phyloP scores from a whole-genome alignment of 2,329 filamentous ascomycete species.

The Ceratocystis papillata region DNA sequence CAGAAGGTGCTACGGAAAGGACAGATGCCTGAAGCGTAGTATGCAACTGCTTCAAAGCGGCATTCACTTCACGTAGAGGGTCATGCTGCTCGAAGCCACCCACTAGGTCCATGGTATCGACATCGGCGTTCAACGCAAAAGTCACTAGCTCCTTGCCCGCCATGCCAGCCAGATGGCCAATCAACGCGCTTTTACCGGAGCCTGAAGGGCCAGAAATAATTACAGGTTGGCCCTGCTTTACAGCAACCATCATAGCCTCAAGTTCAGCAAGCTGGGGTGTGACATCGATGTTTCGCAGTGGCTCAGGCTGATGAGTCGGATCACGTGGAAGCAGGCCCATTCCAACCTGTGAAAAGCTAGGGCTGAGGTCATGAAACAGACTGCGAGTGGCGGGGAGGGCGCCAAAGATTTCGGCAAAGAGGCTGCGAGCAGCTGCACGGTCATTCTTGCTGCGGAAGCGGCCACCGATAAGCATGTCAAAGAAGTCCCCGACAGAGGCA shows the following conservation, averaged over 20 bases:
- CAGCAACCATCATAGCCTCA: conserved; percentile 77
- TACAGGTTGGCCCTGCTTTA: conserved; percentile 77
- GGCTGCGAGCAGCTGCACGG: conserved; percentile 48
- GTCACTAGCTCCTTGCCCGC: conserved; percentile 67
- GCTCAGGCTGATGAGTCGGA: conserved; percentile 40
- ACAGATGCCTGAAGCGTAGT: conserved; percentile 43
- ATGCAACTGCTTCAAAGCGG: conserved; percentile 40
- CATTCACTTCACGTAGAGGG: conserved; percentile 58
- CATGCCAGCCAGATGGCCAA: conserved; percentile 69
- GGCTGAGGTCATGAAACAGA: conserved; percentile 60
- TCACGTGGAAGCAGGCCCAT: conserved; percentile 59
- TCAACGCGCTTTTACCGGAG: conserved; percentile 71
- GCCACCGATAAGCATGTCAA: conserved; percentile 73
- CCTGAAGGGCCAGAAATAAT: conserved; percentile 80
- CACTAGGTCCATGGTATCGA: conserved; percentile 93
- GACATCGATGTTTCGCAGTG: conserved; percentile 41
- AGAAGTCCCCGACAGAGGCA: conserved; percentile 57
- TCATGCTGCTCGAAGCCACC: conserved; percentile 95
- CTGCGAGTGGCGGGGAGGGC: conserved; percentile 45
- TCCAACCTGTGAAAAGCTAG: conserved; percentile 63
- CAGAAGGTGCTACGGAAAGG: conserved; percentile 39
- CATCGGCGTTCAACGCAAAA: conserved; percentile 85
- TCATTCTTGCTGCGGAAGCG: conserved; percentile 70
- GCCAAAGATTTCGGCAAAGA: conserved; percentile 58
- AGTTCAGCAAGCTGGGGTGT: conserved; percentile 56